Conservation (phyloP, 441 rosid species). For the Biscutella laevigata region DNA sequence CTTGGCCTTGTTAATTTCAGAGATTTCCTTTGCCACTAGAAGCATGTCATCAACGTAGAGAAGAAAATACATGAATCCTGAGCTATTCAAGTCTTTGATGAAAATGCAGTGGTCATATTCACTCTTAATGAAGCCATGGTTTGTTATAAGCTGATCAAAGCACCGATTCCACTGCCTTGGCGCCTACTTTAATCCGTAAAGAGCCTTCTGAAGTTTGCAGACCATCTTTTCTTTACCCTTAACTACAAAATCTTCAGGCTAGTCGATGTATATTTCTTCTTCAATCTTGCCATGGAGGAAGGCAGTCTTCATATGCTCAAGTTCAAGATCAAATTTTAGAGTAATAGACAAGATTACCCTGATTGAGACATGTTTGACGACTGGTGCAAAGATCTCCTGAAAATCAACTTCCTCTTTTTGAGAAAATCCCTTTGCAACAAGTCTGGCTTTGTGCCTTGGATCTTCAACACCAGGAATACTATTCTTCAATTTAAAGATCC, state of each 20-base stretch:
- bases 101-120: background rate
- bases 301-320: background rate
- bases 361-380: background rate
- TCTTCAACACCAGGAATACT: too few relatives aligned
- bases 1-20: too few relatives aligned
- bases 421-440: background rate
- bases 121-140: background rate
- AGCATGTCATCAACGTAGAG: background rate
- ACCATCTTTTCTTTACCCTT: background rate
- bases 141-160: background rate
- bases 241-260: background rate
- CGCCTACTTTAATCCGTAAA: too few relatives aligned
- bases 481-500: too few relatives aligned
- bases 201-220: too few relatives aligned
- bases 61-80: background rate
- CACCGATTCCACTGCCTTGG: background rate
- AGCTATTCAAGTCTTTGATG: background rate
- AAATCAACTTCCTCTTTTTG: background rate
- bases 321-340: background rate
- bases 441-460: background rate
- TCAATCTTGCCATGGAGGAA: background rate
- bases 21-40: too few relatives aligned
- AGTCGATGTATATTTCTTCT: background rate
- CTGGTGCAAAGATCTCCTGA: background rate
- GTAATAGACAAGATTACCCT: background rate